phyloP scores from a whole-genome alignment of 371 early-diverging fungal species.

The Mucor velutinosus region DNA sequence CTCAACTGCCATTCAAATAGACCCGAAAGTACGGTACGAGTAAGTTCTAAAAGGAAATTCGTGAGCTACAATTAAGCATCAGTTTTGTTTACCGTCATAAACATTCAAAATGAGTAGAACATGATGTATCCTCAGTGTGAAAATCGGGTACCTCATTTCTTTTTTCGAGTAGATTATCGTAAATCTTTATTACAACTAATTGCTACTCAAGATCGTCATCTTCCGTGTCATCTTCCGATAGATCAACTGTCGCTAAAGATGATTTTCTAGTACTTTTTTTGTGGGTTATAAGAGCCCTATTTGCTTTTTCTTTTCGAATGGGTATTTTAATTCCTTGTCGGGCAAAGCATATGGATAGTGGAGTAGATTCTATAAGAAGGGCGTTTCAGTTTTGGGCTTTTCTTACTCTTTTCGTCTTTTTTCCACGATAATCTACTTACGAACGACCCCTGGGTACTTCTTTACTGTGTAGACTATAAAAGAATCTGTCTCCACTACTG shows the following conservation, averaged over 20 bases:
- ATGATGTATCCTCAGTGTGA: neutral
- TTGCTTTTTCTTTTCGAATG: slow-evolving; percentile 44
- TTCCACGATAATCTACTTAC: slow-evolving; percentile 34
- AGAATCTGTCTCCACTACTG: slow-evolving; percentile 47
- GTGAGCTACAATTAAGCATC: neutral
- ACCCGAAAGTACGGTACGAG: neutral
- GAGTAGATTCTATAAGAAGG: slow-evolving; percentile 57
- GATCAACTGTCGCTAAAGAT: neutral
- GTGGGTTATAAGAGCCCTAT: neutral
- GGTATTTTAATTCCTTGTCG: slow-evolving; percentile 74
- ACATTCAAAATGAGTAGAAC: neutral
- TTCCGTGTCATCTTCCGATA: slow-evolving; percentile 1
- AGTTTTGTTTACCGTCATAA: neutral
- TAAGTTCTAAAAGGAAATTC: neutral
- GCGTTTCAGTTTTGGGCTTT: neutral
- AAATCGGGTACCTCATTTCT: neutral
- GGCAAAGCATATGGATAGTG: slow-evolving; percentile 70
- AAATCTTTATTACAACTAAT: neutral
- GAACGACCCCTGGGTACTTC: slow-evolving; percentile 68
- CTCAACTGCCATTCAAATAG: neutral
- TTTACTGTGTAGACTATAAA: slow-evolving; percentile 69
- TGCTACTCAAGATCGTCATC: neutral
- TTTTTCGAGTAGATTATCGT: neutral
- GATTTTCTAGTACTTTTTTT: neutral
- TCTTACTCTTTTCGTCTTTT: neutral